Evolutionary conservation across 1,139 yeast genomes (phyloP), one percentile per base, ranked within the genome.

Genomic region (Sugiyamaella pinicola): DNA sequence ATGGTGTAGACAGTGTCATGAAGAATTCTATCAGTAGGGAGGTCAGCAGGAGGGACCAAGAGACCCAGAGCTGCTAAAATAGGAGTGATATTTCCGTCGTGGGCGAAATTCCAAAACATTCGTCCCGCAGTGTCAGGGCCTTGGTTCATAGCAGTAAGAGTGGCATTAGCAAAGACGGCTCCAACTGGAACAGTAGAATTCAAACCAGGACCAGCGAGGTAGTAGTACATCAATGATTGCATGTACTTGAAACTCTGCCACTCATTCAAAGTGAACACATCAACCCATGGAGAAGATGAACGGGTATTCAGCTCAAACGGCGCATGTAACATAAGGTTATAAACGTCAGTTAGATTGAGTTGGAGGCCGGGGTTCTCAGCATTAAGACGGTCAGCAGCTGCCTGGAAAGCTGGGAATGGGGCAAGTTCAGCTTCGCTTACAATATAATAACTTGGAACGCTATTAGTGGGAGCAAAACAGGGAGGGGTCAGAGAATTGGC

Each of bases 261-360:
- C 62, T 83, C 87, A 49, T 82, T 83, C 43, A 72, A 68, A 50
- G 81, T 76, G 70, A 83, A 82, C 37, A 81, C 69, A 29, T 74
- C 70, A 62, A 84, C 79, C 64, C 82, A 75, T 22, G 79, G 79
- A 13, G 86, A 80, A 47, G 68, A 66, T 3, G 85, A 86, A 44
- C 72, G 73, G 13, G 74, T 81, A 62, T 79, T 80, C 54, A 82
- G 69, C 63, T 83, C 88, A 59, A 72, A 83, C 4, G 83, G 82
- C 64, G 85, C 82, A 67, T 80, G 71, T 7, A 69, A 67, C 67
- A 83, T 75, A 54, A 83, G 65, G 43, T 67, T 62, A 43, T 64
- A 63, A 40, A 81, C 73, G 58, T 83, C 85, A 6, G 59, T 51
- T 4, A 67, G 59, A 4, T 76, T 72, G 37, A 76, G 60, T 59